A percentile compares a stretch with the other conserved stretches of the same genome.
These are phyloP conservation scores for Aspergillus sp. DNA, from an alignment of 2,329 filamentous ascomycete genomes.

Conservation along the genomic window DNA sequence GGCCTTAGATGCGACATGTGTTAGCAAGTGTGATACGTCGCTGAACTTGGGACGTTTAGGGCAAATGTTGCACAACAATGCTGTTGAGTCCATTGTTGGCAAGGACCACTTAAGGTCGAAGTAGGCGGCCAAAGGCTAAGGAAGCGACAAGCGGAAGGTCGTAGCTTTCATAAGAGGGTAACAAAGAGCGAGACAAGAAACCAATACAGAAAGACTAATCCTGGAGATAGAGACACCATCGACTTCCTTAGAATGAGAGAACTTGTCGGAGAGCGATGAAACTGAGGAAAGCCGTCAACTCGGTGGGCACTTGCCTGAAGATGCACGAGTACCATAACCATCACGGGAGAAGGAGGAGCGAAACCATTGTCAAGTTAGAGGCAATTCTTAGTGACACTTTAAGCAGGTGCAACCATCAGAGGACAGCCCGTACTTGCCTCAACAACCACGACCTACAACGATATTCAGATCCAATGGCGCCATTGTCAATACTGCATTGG, in stretches of 20 bases:
- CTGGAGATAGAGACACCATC: conserved; percentile 11
- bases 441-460: background rate
- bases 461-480: too few species aligned
- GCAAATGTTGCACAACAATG: conserved; percentile 80
- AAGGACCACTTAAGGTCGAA: conserved; percentile 13
- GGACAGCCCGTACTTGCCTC: background rate
- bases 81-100: conserved; percentile 51
- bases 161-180: conserved; percentile 22
- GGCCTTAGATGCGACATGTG: conserved; percentile 89
- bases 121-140: conserved; percentile 13
- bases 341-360: background rate
- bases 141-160: conserved; percentile 23
- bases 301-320: conserved; percentile 11
- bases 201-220: conserved; percentile 25
- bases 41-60: conserved; percentile 78
- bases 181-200: conserved; percentile 22
- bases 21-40: conserved; percentile 87
- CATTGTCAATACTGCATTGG: too few species aligned
- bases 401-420: conserved; percentile 16
- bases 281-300: conserved; percentile 12
- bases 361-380: background rate
- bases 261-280: conserved; percentile 18
- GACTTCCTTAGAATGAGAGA: conserved; percentile 17
- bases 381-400: background rate
- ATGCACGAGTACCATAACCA: background rate